These are phyloP conservation scores for Whalleya microplaca DNA, from an alignment of 2,329 filamentous ascomycete species.

Conservation along the genomic window DNA sequence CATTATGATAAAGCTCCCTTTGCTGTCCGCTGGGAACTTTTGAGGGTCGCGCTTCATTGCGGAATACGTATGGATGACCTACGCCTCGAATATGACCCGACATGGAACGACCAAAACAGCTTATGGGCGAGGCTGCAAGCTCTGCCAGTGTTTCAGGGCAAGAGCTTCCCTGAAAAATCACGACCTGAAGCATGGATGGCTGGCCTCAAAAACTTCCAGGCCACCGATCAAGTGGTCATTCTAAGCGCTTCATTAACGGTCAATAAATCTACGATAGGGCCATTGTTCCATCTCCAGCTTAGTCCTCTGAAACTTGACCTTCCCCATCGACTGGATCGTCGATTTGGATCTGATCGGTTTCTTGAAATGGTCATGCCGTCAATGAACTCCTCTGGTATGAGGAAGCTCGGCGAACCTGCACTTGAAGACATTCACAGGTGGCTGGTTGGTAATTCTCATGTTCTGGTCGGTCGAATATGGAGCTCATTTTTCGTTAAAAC, in stretches of 20 bases:
- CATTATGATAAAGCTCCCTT: constrained; percentile 51
- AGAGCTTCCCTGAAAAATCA: constrained; percentile 52
- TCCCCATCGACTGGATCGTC: constrained; percentile 55
- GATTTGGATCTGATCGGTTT: constrained; percentile 62
- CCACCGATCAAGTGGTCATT: constrained; percentile 43
- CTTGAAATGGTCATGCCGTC: constrained; percentile 57
- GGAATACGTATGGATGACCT: constrained; percentile 43
- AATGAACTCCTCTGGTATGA: constrained; percentile 36
- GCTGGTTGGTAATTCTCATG: constrained; percentile 44
- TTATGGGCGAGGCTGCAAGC: constrained; percentile 47
- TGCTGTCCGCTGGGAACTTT: constrained; percentile 56
- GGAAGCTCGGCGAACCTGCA: constrained; percentile 31
- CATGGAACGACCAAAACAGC: constrained; percentile 48
- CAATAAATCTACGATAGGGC: constrained; percentile 39
- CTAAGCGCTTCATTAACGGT: constrained; percentile 48
- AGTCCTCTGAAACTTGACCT: constrained; percentile 52
- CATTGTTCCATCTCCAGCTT: constrained; percentile 51
- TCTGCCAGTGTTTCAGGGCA: constrained; percentile 47
- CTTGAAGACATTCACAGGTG: constrained; percentile 44
- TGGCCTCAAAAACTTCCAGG: constrained; percentile 42
- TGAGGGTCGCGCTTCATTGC: constrained; percentile 52
- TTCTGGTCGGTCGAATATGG: constrained; percentile 53
- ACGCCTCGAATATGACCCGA: constrained; percentile 41
- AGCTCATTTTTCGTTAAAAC: constrained; percentile 49
- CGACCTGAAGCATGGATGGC: constrained; percentile 50